phyloP scores from a whole-genome alignment of 2,329 filamentous ascomycete genomes.

The Stemphylium vesicarium region DNA sequence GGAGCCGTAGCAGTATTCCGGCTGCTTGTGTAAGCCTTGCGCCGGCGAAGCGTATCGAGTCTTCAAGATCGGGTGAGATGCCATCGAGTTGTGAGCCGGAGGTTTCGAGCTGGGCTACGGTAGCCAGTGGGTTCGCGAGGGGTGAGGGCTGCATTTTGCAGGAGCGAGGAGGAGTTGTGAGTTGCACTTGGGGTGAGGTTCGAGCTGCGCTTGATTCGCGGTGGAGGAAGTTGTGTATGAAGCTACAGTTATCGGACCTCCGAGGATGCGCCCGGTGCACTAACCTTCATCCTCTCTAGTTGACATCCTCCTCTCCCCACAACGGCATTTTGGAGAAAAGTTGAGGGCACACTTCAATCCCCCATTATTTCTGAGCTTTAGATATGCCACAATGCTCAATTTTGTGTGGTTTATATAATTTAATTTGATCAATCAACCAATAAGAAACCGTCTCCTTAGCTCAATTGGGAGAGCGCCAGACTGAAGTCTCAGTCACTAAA shows the following conservation, averaged over 20 bases:
- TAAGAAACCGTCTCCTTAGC: constrained; percentile 36
- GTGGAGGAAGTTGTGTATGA: constrained; percentile 11
- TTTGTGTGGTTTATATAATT: accelerated
- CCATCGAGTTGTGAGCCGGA: constrained; percentile 62
- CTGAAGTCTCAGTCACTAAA: constrained; percentile 40
- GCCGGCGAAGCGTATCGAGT: constrained; percentile 73
- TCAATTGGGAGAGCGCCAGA: constrained; percentile 43
- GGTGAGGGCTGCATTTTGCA: constrained; percentile 39
- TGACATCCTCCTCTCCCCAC: background rate
- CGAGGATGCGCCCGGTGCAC: constrained; percentile 2
- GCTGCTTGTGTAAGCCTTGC: constrained; percentile 78
- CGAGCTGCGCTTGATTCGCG: background rate
- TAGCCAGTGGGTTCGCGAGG: constrained; percentile 74
- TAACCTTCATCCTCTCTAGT: constrained; percentile 10
- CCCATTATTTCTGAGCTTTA: background rate
- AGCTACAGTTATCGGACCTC: constrained; percentile 8
- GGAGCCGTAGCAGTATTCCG: constrained; percentile 80
- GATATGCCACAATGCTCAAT: accelerated
- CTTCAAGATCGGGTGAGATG: constrained; percentile 72
- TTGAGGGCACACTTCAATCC: no score
- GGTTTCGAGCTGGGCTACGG: constrained; percentile 70
- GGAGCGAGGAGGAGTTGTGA: background rate
- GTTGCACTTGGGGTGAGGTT: background rate
- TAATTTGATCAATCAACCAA: background rate
- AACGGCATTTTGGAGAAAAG: background rate